phyloP scores from a whole-genome alignment of 2,329 filamentous ascomycete genomes.

The Orbilia ellipsospora region DNA sequence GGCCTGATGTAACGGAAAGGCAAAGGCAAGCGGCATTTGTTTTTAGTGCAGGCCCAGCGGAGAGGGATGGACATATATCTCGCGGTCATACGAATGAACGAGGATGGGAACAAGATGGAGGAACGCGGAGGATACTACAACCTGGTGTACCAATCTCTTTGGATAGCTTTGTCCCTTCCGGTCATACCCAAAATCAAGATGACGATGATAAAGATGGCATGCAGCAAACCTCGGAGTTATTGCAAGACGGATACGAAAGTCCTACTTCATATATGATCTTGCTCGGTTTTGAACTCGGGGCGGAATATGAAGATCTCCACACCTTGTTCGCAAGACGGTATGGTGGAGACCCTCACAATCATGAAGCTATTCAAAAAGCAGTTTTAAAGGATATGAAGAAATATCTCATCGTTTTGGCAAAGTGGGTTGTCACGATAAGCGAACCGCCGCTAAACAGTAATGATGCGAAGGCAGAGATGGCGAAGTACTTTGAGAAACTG shows the following conservation, averaged over 20 bases:
- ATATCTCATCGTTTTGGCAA: not conserved
- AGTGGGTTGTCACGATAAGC: not conserved
- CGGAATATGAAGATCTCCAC: constrained; percentile 31
- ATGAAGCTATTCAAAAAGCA: not conserved
- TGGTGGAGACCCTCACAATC: constrained; percentile 5
- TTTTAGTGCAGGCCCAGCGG: no score
- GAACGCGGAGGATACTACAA: not conserved
- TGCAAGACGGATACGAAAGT: not conserved
- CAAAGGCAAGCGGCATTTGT: not conserved
- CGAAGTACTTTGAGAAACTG: no score
- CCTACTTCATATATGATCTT: constrained; percentile 30
- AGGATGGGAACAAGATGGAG: not conserved
- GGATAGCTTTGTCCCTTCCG: not conserved
- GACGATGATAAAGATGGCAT: not conserved
- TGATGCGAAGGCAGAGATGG: no score
- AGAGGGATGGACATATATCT: no score
- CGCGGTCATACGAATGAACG: not conserved
- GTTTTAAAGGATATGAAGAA: constrained; percentile 11
- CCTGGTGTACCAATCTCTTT: not conserved
- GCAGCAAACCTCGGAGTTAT: not conserved
- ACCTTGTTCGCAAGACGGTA: constrained; percentile 24
- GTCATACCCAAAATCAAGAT: not conserved
- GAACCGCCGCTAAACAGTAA: not conserved
- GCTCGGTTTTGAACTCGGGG: constrained; percentile 19
- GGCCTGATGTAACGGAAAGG: no score